Base-by-base conservation (phyloP, 495 filamentous ascomycete genomes). In the Penicillium simplicissimum region DNA sequence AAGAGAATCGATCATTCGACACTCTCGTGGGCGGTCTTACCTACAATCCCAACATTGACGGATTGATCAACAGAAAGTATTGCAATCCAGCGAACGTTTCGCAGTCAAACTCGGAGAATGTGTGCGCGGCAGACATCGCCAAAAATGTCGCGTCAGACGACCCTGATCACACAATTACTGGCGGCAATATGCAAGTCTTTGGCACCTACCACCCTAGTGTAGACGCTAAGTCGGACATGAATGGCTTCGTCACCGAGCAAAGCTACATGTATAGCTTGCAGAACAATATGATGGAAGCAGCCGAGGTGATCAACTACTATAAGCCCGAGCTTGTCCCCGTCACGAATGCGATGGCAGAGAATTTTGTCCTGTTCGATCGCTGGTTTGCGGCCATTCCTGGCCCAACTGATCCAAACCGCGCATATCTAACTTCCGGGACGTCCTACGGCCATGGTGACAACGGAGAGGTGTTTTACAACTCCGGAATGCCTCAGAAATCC, bases 221-320 rank as follows among this genome's bases (percentile, higher is more conserved):
- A 15, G 52, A 63, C 37, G 59, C 69, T 34, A 67, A 70, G 17
- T 58, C 62, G 21, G 60, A 62, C 42, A 72, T 76, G 72, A 67
- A 71, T 21, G 79, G 81, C 11, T 83, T 83, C 61, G 71, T 82
- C 17, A 73, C 76, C 9, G 79, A 81, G 67, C 81, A 83, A 63
- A 63, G 63, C 42, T 56, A 70, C 10, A 75, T 76, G 64, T 69
- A 62, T 37, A 66, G 72, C 57, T 66, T 76, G 13, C 64, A 68
- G 28, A 67, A 71, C 42, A 52, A 62, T 21, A 47, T 53, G 56
- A 55, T 62, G 59, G 63, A 62, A 17, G 77, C 75, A 0, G 69
- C 71, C 25, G 73, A 81, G 59, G 80, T 76, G 19, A 78, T 84
- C 57, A 79, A 80, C 65, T 81, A 81, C 69, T 82, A 81, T 66